phyloP scores from a whole-genome alignment of 75 land plant species.

The Pinus tabuliformis region DNA sequence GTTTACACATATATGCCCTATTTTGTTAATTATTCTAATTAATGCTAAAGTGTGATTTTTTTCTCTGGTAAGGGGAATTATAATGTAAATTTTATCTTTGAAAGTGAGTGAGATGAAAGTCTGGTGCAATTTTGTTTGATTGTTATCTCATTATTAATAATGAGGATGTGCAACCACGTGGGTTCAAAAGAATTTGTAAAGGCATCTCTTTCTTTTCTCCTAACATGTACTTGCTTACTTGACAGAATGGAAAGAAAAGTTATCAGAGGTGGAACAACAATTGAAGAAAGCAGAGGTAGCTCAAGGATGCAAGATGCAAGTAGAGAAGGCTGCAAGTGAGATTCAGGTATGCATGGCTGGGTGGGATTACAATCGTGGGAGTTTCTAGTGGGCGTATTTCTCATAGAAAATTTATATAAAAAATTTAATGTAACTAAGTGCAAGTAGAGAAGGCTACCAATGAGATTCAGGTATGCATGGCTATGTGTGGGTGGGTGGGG shows the following conservation, averaged over 20 bases:
- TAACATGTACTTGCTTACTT: not conserved
- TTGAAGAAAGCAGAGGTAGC: conserved; percentile 92
- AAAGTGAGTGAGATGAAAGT: not conserved
- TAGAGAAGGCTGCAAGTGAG: conserved; percentile 81
- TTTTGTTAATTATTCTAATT: too few species aligned
- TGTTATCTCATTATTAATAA: not conserved
- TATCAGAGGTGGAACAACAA: conserved; percentile 85
- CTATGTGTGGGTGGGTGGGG: not conserved
- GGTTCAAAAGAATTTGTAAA: not conserved
- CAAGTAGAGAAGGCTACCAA: conserved; percentile 86
- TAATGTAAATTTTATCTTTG: too few species aligned
- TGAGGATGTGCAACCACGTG: not conserved
- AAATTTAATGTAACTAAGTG: conserved; percentile 5
- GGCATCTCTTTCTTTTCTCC: not conserved
- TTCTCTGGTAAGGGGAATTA: not conserved
- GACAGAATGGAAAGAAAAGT: conserved; percentile 82
- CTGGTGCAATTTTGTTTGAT: not conserved
- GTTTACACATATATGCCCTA: too few species aligned
- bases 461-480: conserved; percentile 65
- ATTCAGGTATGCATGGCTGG: conserved; percentile 50
- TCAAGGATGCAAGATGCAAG: conserved; percentile 76
- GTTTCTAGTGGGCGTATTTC: not conserved
- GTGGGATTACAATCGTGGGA: not conserved
- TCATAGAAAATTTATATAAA: too few species aligned
- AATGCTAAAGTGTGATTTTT: not conserved